These are phyloP conservation scores for Trypanosoma theileri DNA, from an alignment of 208 protist species.

Conservation along the genomic window DNA sequence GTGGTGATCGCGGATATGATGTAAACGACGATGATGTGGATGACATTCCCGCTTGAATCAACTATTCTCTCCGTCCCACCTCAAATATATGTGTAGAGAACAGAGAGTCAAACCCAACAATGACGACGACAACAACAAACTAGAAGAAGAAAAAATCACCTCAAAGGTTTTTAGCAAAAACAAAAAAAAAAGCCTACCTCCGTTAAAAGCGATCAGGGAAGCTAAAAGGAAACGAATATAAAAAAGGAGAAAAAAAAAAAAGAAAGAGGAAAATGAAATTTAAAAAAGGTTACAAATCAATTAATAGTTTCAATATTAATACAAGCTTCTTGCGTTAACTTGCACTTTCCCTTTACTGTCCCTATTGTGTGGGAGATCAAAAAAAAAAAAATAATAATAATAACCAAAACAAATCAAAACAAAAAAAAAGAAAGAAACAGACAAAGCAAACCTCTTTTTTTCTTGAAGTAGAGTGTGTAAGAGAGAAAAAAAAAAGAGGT, in stretches of 20 bases:
- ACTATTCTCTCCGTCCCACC: slow-evolving; percentile 13
- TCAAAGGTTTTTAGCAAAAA: background rate
- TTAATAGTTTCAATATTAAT: too few relatives aligned
- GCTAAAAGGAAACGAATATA: slow-evolving; percentile 1
- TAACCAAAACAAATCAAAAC: background rate
- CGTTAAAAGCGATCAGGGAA: slow-evolving; percentile 5
- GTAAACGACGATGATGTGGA: slow-evolving; percentile 23
- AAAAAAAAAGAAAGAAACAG: background rate
- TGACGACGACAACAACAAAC: slow-evolving; percentile 7
- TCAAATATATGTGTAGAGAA: slow-evolving; percentile 14
- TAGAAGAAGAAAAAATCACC: background rate
- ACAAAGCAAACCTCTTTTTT: background rate
- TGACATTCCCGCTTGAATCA: slow-evolving; percentile 6
- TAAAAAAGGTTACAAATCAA: too few relatives aligned
- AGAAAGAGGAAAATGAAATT: too few relatives aligned
- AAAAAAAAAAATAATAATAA: background rate
- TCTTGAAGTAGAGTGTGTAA: background rate
- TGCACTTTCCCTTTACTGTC: too few relatives aligned
- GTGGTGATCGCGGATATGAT: slow-evolving; percentile 18
- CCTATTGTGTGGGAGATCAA: background rate
- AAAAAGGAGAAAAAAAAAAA: background rate
- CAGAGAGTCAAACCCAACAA: background rate
- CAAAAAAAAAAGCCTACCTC: slow-evolving; percentile 9
- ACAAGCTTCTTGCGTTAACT: too few relatives aligned
- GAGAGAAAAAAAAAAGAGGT: background rate